Evolutionary conservation across 2,329 filamentous ascomycete genomes (phyloP), one percentile per base, ranked within the genome.

Genomic region (Fusarium chaquense): DNA sequence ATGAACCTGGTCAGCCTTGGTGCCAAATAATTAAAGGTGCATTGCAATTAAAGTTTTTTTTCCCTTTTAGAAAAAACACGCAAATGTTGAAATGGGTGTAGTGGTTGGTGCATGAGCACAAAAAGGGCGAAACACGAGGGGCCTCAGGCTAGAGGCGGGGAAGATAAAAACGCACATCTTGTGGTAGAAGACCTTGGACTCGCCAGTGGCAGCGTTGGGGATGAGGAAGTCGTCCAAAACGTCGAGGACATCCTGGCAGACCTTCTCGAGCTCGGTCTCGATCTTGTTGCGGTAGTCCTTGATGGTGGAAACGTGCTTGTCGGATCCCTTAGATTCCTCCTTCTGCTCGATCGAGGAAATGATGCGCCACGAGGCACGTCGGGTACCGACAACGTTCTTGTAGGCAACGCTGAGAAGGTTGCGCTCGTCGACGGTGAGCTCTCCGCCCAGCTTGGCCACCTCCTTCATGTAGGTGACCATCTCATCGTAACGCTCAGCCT

Each of bases 381-480:
- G 92, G 81, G 96, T 97, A 79, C 96, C 95, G 78, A 99, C 93
- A 68, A 99, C 96, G 85, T 99, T 99, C 93, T 99, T 99, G 91
- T 99, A 99, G 82, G 95, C 95, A 79, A 98, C 96, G 74, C 93
- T 97, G 75, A 99, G 91, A 73, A 99, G 92, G 87, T 98, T 98
- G 84, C 95, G 93, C 91, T 99, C 96, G 83, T 98, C 95, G 77
- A 98, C 95, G 73, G 90, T 91, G 79, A 95, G 91, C 84, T 94
- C 92, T 78, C 88, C 87, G 76, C 87, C 89, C 76, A 91, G 82
- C 86, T 97, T 97, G 84, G 95, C 95, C 79, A 98, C 95, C 91
- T 98, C 94, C 93, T 98, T 98, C 96, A 98, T 98, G 88, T 95
- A 98, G 81, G 91, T 94, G 78, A 98, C 95, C 95, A 98, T 98